Base-by-base conservation (phyloP, 2,329 filamentous ascomycete species). In the Uncinocarpus reesii region DNA sequence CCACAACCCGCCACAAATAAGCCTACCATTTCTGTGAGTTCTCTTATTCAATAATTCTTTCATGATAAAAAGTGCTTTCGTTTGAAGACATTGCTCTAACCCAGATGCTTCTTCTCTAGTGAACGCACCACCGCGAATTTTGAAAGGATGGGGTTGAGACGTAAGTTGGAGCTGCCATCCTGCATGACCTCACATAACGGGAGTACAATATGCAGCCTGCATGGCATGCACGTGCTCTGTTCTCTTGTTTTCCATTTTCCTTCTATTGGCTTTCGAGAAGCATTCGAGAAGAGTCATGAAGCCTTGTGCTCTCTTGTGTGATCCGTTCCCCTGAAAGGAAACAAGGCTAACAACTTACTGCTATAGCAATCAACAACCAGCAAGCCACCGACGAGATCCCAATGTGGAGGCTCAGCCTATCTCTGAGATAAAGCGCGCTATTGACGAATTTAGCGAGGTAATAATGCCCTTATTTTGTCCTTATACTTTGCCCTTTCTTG, bases 1-100 rank as follows among this genome's bases (percentile, higher is more conserved):
- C 10, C n/a, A 32, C 16, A 32, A 31, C 16, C 24, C 1, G 16
- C 15, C 24, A 2, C 35, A 16, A 6, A 47, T 47, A 26, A 41
- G 45, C 16, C 13, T 8, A 2, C 45, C 45, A 7, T 4, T 26
- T 16, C 13, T 47, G 45, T 47, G 36, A 47, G 45, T 41, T 23
- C 16, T 13, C 15, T 6, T 23, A 8, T 36, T 18, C n/a, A 7
- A 8, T 28, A 15, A 23, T 29, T 11, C 15, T 4, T 16, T 18
- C 38, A 18, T 16, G 7, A 29, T 29, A 5, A 8, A 35, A 26
- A 26, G n/a, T n/a, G n/a, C n/a, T n/a, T n/a, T n/a, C n/a, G n/a
- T n/a, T n/a, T n/a, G n/a, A n/a, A n/a, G n/a, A n/a, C n/a, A n/a
- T n/a, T n/a, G n/a, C 8, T 21, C 34, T 46, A 21, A 46, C 24